Evolutionary conservation across 768 basidiomycete genomes (phyloP), one percentile per base, ranked within the genome.

Genomic region (Epithele typhae): DNA sequence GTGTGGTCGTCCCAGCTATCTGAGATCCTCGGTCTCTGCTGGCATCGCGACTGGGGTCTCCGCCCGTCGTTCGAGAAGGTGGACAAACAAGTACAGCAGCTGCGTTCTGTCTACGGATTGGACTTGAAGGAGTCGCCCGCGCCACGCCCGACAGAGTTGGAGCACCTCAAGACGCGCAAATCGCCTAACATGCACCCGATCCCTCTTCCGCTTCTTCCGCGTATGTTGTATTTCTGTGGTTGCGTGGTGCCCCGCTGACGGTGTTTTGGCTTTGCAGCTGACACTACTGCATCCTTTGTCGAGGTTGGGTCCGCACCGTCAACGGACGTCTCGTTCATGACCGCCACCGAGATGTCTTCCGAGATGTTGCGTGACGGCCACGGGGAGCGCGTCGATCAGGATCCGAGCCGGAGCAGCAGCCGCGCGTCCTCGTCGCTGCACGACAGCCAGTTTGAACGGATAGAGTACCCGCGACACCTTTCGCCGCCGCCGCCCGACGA

Each of bases 11-110:
- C 38, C 10, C 45, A 41, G 33, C 45, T 56, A 2, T 4, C 43
- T 5, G 51, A 84, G 77, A 65, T 85, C 38, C 64, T 90, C 19
- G 63, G 65, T 10, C 34, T 56, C 3, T 83, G 81, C 53, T 90
- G 87, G 86, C 63, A 71, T 37, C 67, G 64, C 2, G 69, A 78
- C 41, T 77, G 82, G 1, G 54, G 58, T 6, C 48, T 56, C n/a
- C 74, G 87, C 0, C 78, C 80, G 3, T 49, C 70, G 0, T 89
- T 88, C 56, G 60, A 68, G 15, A 56, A 65, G 22, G 66, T 85
- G 22, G 74, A 75, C 2, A 51, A 58, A 5, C 71, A 70, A 12
- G 54, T 86, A 43, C 70, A 74, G 55, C 63, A 58, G 23, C 56
- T 82, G 25, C 70, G 76, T 38, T 69, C 64, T 34, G 65, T 56